Evolutionary conservation across 176 grass and related monocot genomes (phyloP), one percentile per base, ranked within the genome.

Genomic region (Areca catechu): DNA sequence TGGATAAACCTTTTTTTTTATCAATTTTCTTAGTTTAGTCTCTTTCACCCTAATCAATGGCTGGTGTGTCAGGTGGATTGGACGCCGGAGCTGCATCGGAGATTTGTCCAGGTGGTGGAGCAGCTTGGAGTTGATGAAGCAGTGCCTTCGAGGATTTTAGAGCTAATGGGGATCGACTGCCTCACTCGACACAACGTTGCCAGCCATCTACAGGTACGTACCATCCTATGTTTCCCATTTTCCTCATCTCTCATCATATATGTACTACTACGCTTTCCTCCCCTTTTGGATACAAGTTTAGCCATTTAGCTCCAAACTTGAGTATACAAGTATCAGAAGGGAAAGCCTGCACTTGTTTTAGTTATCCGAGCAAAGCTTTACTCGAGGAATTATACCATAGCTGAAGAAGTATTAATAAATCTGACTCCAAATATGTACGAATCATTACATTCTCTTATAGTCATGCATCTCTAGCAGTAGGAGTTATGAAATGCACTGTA

Each of bases 71-170:
- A 98, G 93, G 93, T 98, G 66, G 93, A 98, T 70, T 92, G 93
- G 93, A 98, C 93, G 51, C 93, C 93, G 71, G 93, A 98, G 64
- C 71, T 98, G 75, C 93, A 98, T 73, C 87, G 93, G 47, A 67
- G 79, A 66, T 98, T 98, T 71, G 84, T 98, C 52, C 88, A 92
- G 76, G 93, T 84, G 49, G 93, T 98, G 81, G 93, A 98, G 69
- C 84, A 92, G 76, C 88, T 98, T 14, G 93, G 93, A 22, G 79
- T 98, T 16, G 88, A 98, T 73, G 92, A 98, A 60, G 93, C 93
- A 7, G 88, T 98, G 81, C 93, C 93, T 4, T 98, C 93, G 1
- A 73, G 81, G 58, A 98, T 98, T 71, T 71, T 98, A 21, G 93
- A 92, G 70, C 74, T 92, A 54, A 98, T 98, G 93, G 93, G 87